phyloP scores from a whole-genome alignment of 345 rosid species.

The Populus pruinosa region DNA sequence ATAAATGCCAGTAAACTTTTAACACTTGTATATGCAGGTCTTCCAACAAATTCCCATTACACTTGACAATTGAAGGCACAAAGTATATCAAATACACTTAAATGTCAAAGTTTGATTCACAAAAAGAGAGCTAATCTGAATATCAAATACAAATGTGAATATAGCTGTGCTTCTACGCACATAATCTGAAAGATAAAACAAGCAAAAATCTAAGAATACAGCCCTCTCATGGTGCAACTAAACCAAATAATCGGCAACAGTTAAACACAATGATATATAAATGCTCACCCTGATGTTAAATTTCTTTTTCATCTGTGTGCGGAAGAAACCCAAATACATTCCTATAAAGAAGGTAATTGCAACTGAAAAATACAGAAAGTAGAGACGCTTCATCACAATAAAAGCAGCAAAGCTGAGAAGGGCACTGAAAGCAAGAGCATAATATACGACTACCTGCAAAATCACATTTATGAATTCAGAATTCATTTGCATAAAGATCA shows the following conservation, averaged over 20 bases:
- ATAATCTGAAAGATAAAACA: neutral
- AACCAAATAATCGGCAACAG: neutral
- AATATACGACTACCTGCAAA: conserved; percentile 65
- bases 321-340: conserved; percentile 67
- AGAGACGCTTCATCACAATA: conserved; percentile 51
- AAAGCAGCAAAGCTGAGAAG: conserved; percentile 54
- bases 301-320: conserved; percentile 58
- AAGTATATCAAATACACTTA: too few species aligned
- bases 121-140: too few species aligned
- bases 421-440: conserved; percentile 41
- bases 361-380: conserved; percentile 63
- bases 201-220: neutral
- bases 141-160: too few species aligned
- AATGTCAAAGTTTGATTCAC: too few species aligned
- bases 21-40: neutral
- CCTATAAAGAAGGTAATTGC: conserved; percentile 49
- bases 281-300: conserved; percentile 77
- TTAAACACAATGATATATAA: neutral
- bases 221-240: neutral
- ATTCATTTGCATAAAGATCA: neutral
- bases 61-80: too few species aligned
- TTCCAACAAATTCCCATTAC: neutral
- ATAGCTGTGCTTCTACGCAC: too few species aligned
- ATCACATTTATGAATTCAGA: conserved; percentile 9
- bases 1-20: neutral